Evolutionary conservation across 2,329 filamentous ascomycete genomes (phyloP), one percentile per base, ranked within the genome.

Genomic region (Cladosporium austrohemisphaericum): DNA sequence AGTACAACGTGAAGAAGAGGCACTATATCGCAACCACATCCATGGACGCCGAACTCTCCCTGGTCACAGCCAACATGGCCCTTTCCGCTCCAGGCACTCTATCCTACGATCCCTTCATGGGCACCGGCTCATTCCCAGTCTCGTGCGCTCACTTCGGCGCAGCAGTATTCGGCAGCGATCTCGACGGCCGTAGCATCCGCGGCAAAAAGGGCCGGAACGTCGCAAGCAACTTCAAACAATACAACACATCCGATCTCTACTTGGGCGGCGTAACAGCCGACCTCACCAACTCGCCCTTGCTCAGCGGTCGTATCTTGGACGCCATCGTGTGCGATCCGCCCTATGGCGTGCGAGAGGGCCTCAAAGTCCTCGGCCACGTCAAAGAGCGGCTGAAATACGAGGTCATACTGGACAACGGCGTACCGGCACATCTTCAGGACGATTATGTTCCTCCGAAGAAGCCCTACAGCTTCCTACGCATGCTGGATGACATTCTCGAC

Each of bases 311-410:
- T 43, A 78, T 85, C 56, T 81, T 97, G 52, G 91, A 98, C 67
- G 91, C 88, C 3, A 95, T 98, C 52, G 76, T 97, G 5, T 97
- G 91, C 61, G 93, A 98, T 70, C 93, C 93, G 14, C 93, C 93
- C 0, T 98, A 98, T 64, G 93, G 93, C 2, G 90, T 98, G 5
- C 79, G 93, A 40, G 93, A 98, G 68, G 93, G 93, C 0, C 69
- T 97, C 52, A 87, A 87, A 61, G 92, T 98, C 2, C 75, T 98
- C 1, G 93, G 93, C 1, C 78, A 81, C 47, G 81, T 84, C 54
- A 84, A 93, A 59, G 71, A 72, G 5, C 53, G 58, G 13, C 49
- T 70, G 60, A 64, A 66, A 8, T 74, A 74, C 43, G 75, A 76
- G 47, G 71, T 74, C 60, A 74, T 87, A 1, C 73, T 88, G 23